Percentiles rank a stretch among this genome's conserved stretches.
Evolutionary conservation across 768 basidiomycete genomes (phyloP).

Genomic region (Lentinula sp.): DNA sequence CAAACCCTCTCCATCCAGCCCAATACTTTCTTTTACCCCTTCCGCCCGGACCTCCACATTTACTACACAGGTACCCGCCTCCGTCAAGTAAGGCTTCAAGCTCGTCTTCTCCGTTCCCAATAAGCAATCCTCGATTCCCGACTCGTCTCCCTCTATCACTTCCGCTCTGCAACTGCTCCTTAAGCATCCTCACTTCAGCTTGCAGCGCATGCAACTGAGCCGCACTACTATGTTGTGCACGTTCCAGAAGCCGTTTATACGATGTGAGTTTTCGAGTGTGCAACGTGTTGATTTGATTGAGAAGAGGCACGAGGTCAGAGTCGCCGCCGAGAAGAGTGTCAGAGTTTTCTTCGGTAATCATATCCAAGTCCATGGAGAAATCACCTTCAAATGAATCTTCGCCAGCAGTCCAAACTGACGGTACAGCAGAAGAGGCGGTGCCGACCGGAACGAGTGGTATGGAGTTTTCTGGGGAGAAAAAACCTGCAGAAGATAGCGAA

Average conservation of each 20-base stretch:
- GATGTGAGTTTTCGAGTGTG: conserved; percentile 57
- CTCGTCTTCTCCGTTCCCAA: conserved; percentile 17
- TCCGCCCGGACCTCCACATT: conserved; percentile 62
- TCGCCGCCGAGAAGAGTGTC: conserved; percentile 31
- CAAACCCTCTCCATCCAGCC: conserved; percentile 55
- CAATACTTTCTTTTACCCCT: conserved; percentile 62
- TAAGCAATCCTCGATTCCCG: not conserved
- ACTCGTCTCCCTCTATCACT: conserved; percentile 5
- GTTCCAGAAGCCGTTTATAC: conserved; percentile 76
- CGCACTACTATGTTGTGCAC: conserved; percentile 70
- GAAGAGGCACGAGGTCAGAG: conserved; percentile 1
- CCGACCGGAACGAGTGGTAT: not conserved
- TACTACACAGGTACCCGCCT: conserved; percentile 23
- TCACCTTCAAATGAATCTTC: conserved; percentile 56
- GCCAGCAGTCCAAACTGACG: conserved; percentile 10
- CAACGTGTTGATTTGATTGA: conserved; percentile 8
- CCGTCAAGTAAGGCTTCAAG: not conserved
- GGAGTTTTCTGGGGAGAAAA: conserved; percentile 1
- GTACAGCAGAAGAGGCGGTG: not conserved
- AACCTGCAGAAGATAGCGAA: not conserved
- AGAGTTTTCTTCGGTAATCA: conserved; percentile 46
- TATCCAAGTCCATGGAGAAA: conserved; percentile 39
- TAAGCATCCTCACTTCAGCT: conserved; percentile 68
- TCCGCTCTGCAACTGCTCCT: conserved; percentile 31
- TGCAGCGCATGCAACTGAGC: conserved; percentile 83